phyloP scores from a whole-genome alignment of 2,329 filamentous ascomycete species.

The Scopulariopsis brevicaulis region DNA sequence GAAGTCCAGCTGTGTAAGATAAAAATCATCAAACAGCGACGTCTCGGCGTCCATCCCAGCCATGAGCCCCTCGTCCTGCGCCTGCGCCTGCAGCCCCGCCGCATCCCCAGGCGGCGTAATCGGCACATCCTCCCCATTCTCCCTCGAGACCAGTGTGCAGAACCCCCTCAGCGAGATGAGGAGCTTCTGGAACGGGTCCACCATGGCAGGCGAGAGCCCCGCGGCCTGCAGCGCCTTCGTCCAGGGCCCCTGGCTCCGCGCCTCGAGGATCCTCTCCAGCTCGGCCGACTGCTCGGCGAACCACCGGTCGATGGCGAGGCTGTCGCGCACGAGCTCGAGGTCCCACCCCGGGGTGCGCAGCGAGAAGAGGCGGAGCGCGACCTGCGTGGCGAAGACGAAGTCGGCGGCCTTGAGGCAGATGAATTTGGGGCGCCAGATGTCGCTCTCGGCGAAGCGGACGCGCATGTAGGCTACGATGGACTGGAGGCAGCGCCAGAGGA shows the following conservation, averaged over 20 bases:
- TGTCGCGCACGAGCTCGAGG: constrained; percentile 18
- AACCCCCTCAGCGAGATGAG: constrained; percentile 6
- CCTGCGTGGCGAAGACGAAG: constrained; percentile 33
- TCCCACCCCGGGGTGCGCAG: constrained; percentile 35
- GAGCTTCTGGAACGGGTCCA: constrained; percentile 9
- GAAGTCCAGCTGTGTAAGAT: constrained; percentile 5
- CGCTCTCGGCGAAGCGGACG: constrained; percentile 18
- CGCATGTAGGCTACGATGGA: constrained; percentile 28
- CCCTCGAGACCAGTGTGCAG: constrained; percentile 5
- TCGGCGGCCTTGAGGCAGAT: constrained; percentile 33
- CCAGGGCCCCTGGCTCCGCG: constrained; percentile 9
- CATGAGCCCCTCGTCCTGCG: not conserved
- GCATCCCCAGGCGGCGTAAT: not conserved
- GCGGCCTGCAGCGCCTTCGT: constrained; percentile 3
- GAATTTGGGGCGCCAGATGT: constrained; percentile 24
- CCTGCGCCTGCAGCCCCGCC: not conserved
- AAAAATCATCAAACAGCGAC: constrained; percentile 1
- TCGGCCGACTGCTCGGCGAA: constrained; percentile 18
- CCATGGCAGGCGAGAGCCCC: not conserved
- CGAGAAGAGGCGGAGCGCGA: constrained; percentile 32
- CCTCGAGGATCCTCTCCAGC: constrained; percentile 14
- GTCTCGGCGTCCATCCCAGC: not conserved
- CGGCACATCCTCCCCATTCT: constrained; percentile 4
- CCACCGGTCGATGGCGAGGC: constrained; percentile 21
- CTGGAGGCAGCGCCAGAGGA: constrained; percentile 32